These are phyloP conservation scores for Coniochaeta prunicola DNA, from an alignment of 2,329 filamentous ascomycete species.

Conservation along the genomic window DNA sequence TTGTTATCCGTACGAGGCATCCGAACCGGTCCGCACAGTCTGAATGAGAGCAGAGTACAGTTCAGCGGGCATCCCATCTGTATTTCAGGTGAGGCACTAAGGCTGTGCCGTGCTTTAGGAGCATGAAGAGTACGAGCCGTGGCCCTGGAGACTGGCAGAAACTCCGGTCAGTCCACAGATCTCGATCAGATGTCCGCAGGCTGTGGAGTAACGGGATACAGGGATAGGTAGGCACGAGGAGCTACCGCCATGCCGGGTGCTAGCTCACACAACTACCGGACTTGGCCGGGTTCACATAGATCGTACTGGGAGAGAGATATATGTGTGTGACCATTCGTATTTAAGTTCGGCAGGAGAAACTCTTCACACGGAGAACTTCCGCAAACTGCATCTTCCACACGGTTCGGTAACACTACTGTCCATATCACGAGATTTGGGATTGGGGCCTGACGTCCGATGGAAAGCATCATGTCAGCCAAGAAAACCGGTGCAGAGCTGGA, in stretches of 20 bases:
- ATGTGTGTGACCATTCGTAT: too few relatives aligned
- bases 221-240: too few relatives aligned
- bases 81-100: not conserved
- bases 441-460: not conserved
- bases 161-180: not conserved
- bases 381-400: too few relatives aligned
- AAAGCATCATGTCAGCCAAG: not conserved
- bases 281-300: not conserved
- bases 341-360: too few relatives aligned
- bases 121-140: not conserved
- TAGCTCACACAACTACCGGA: too few relatives aligned
- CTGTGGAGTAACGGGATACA: too few relatives aligned
- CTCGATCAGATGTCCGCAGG: not conserved
- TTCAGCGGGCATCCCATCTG: not conserved
- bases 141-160: not conserved
- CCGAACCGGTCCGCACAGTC: too few relatives aligned
- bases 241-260: too few relatives aligned
- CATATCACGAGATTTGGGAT: not conserved
- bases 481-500: not conserved
- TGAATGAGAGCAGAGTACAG: not conserved
- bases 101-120: not conserved
- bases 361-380: too few relatives aligned
- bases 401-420: not conserved
- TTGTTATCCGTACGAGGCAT: too few relatives aligned
- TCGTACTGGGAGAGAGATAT: too few relatives aligned